Evolutionary conservation across 805 yeast genomes (phyloP).

Genomic region (Metschnikowia anglica): DNA sequence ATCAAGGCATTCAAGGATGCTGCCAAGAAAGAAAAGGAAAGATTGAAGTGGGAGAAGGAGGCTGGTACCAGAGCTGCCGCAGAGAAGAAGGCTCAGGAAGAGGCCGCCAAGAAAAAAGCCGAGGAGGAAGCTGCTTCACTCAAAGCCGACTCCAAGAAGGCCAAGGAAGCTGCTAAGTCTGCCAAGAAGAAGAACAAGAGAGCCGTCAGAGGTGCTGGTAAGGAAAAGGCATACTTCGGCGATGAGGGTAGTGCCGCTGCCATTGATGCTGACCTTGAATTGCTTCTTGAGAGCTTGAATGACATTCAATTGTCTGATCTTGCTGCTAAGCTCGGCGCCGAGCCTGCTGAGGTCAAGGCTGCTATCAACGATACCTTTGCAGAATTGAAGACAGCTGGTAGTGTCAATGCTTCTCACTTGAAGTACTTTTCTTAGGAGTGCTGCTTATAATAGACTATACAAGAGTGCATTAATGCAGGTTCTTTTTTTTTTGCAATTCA

Average conservation of each 20-base stretch:
- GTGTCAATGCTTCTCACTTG: slow-evolving; percentile 50
- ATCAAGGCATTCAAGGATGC: slow-evolving; percentile 89
- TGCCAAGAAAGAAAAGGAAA: slow-evolving; percentile 92
- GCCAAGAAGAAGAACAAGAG: slow-evolving; percentile 98
- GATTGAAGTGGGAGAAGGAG: slow-evolving; percentile 95
- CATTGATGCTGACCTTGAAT: slow-evolving; percentile 77
- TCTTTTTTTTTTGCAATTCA: no score
- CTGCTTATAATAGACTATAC: not conserved
- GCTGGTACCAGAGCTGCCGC: slow-evolving; percentile 97
- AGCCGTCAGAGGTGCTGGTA: slow-evolving; percentile 74
- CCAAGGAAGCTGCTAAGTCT: slow-evolving; percentile 94
- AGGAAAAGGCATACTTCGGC: slow-evolving; percentile 84
- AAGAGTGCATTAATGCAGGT: not conserved
- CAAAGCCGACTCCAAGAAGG: slow-evolving; percentile 65
- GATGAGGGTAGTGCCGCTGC: slow-evolving; percentile 64
- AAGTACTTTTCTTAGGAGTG: slow-evolving; percentile 44
- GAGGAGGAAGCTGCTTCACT: slow-evolving; percentile 66
- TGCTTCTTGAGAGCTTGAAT: slow-evolving; percentile 74
- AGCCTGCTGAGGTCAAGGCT: slow-evolving; percentile 57
- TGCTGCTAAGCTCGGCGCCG: slow-evolving; percentile 63
- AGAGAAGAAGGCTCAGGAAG: slow-evolving; percentile 89
- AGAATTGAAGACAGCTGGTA: slow-evolving; percentile 53
- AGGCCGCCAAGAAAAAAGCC: slow-evolving; percentile 71
- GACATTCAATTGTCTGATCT: slow-evolving; percentile 76
- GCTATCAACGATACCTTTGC: slow-evolving; percentile 56